Base-by-base conservation (phyloP, 116 monocot species). In the Phalaenopsis hybrid region DNA sequence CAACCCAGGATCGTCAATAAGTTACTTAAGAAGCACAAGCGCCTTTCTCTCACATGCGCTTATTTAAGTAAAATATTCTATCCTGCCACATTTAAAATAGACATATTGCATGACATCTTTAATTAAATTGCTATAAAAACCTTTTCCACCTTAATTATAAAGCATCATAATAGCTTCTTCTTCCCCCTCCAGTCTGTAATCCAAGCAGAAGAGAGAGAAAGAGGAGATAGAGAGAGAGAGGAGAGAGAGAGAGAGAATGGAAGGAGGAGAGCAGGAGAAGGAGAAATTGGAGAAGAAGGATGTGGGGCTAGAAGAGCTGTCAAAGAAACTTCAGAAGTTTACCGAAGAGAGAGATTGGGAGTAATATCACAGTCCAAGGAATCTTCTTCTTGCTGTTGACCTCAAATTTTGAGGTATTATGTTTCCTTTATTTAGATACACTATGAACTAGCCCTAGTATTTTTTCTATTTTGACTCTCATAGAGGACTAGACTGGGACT, bases 281-380 rank as follows among this genome's bases (percentile, higher is more conserved):
- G 74, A 74, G 79, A 8, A 34, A 78, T 43, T 31, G 81, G 21
- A 55, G 81, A 67, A 80, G 77, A 59, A 28, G 52, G 89, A 92
- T 81, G 83, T 88, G 70, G 88, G 91, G 81, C 89, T 95, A 77
- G 88, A 89, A 34, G 89, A 89, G 77, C 86, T 95, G 20, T 90
- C 91, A 17, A 85, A 79, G 81, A 95, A 79, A 83, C 91, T 95
- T n/a, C 85, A 86, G 3, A 87, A 88, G 74, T 95, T 95, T 81
- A 91, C 95, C 1, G 89, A 88, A 81, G 93, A 88, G 73, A 89
- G 95, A 74, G 89, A 95, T 65, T 95, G 95, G 95, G 90, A 93
- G 84, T 82, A 89, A 81, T 86, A 88, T 49, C 95, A 95, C 59
- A 91, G 84, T 86, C 95, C 95, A 2, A 95, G 93, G 59, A 95